These are phyloP conservation scores for Kodamaea hsintzibuensis DNA, from an alignment of 805 yeast species.

Conservation along the genomic window DNA sequence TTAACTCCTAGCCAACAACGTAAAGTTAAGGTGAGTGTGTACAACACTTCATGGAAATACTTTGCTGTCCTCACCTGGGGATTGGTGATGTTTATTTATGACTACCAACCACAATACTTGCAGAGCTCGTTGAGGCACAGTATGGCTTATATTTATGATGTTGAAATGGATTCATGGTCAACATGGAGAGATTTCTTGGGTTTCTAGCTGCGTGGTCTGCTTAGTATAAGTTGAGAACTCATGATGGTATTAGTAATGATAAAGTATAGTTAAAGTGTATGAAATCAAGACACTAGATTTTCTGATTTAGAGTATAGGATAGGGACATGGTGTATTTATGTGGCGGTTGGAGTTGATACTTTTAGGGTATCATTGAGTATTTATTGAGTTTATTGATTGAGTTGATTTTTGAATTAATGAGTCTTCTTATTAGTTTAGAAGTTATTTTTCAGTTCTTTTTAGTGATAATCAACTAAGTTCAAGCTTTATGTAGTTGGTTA, in stretches of 20 bases:
- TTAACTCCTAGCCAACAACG: slow-evolving; percentile 34
- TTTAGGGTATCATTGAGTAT: too few species aligned
- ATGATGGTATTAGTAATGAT: too few species aligned
- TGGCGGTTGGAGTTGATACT: too few species aligned
- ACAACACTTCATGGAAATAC: slow-evolving; percentile 48
- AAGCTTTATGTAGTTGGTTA: too few species aligned
- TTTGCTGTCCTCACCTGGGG: slow-evolving; percentile 74
- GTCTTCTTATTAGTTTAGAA: too few species aligned
- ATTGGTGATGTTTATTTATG: slow-evolving; percentile 67
- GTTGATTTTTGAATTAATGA: too few species aligned
- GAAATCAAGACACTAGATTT: neutral
- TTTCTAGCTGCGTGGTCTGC: slow-evolving; percentile 15
- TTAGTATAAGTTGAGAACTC: neutral
- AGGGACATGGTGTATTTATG: too few species aligned
- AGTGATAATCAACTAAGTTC: too few species aligned
- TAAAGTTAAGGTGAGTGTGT: slow-evolving; percentile 27
- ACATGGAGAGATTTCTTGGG: slow-evolving; percentile 49
- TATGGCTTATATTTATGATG: slow-evolving; percentile 70
- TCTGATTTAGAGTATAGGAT: too few species aligned
- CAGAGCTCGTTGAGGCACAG: slow-evolving; percentile 66
- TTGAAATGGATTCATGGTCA: slow-evolving; percentile 52
- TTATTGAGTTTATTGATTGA: too few species aligned
- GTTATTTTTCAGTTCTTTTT: too few species aligned
- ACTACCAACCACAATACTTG: slow-evolving; percentile 58
- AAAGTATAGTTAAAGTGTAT: too few species aligned